These are phyloP conservation scores for Pseudogymnoascus sp. DNA, from an alignment of 2,329 filamentous ascomycete genomes.

Conservation along the genomic window DNA sequence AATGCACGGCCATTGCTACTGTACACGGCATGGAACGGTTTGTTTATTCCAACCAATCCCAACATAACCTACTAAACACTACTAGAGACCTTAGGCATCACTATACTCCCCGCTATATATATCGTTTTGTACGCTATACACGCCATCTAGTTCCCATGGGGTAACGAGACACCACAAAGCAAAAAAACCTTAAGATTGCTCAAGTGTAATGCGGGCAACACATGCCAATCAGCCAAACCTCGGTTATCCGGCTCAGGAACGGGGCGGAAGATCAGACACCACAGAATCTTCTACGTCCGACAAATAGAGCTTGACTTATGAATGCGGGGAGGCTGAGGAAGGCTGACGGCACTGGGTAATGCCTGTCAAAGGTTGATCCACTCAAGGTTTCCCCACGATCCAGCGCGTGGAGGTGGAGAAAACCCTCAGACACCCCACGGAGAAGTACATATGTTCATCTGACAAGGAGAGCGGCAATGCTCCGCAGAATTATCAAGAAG, in stretches of 20 bases:
- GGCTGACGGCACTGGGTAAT: neutral
- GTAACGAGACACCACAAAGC: neutral
- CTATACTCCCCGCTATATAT: neutral
- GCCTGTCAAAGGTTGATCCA: neutral
- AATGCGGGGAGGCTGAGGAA: neutral
- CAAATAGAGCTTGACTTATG: neutral
- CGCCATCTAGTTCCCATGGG: neutral
- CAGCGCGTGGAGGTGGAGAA: neutral
- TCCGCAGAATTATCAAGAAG: neutral
- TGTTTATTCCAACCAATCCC: neutral
- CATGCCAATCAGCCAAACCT: neutral
- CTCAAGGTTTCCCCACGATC: neutral
- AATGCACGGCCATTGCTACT: neutral
- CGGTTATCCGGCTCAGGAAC: slow-evolving; percentile 1
- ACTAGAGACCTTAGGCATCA: neutral
- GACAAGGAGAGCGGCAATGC: neutral
- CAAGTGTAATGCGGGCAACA: neutral
- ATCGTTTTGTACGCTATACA: neutral
- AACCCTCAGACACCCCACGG: neutral
- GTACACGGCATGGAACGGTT: neutral
- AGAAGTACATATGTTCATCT: neutral
- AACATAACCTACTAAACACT: neutral
- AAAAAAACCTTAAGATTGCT: neutral
- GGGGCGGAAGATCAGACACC: slow-evolving; percentile 1
- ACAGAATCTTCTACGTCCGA: neutral